Conservation (phyloP, 2,329 filamentous ascomycete genomes). For the Colletotrichum camelliae region DNA sequence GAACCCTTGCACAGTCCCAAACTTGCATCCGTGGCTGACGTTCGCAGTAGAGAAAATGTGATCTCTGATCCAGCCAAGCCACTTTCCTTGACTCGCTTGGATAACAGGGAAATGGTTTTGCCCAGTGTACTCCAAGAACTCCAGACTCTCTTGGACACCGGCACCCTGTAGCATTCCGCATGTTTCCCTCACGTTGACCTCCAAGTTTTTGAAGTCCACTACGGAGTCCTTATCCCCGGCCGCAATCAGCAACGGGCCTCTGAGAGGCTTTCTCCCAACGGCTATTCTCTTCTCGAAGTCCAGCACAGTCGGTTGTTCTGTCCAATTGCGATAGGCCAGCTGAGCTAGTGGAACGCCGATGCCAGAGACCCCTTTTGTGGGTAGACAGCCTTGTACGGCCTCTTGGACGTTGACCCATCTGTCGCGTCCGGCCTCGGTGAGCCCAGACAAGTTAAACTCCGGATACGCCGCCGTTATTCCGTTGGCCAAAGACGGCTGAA, state of each 20-base stretch:
- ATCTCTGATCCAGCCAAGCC: background rate
- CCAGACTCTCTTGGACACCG: rapidly evolving
- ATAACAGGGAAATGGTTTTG: background rate
- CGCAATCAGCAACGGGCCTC: background rate
- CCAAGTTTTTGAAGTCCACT: background rate
- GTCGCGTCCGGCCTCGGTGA: background rate
- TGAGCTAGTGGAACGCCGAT: background rate
- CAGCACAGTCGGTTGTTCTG: background rate
- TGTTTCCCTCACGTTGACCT: background rate
- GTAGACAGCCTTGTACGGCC: background rate
- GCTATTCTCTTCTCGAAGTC: background rate
- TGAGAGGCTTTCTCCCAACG: background rate
- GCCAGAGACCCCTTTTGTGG: background rate
- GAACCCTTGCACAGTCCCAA: background rate
- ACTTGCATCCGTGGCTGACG: background rate
- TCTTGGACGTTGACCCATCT: background rate
- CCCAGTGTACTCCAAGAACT: background rate
- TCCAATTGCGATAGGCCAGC: background rate
- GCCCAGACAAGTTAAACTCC: background rate
- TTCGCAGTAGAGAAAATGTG: background rate
- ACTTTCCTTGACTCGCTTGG: background rate
- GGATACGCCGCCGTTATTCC: background rate
- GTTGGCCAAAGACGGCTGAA: background rate
- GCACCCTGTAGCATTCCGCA: background rate
- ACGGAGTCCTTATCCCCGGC: background rate